Evolutionary conservation across 768 basidiomycete species (phyloP).

Genomic region (Xerocomellus amylosporus): DNA sequence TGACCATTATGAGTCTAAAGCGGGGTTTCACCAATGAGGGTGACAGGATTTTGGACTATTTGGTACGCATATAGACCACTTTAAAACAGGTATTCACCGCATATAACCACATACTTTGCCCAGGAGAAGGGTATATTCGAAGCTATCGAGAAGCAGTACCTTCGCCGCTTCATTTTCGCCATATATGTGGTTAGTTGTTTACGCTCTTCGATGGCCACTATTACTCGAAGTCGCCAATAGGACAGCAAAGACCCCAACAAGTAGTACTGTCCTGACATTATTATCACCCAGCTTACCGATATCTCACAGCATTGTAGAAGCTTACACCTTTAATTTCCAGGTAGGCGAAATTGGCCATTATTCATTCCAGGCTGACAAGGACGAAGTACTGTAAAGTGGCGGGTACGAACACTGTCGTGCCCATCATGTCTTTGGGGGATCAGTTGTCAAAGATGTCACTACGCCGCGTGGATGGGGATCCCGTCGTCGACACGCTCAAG

Average conservation of each 20-base stretch:
- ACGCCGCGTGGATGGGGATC: conserved; percentile 44
- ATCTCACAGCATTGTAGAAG: conserved; percentile 68
- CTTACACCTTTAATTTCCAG: conserved; percentile 85
- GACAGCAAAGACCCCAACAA: conserved; percentile 85
- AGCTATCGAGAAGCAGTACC: conserved; percentile 79
- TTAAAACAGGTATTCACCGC: conserved; percentile 7
- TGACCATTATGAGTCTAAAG: conserved; percentile 71
- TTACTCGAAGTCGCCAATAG: conserved; percentile 37
- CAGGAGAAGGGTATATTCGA: conserved; percentile 88
- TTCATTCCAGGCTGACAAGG: conserved; percentile 3
- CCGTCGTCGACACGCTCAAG: conserved; percentile 55
- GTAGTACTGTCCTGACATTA: conserved; percentile 37
- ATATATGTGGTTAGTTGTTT: conserved; percentile 65
- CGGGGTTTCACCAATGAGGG: conserved; percentile 81
- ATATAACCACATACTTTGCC: conserved; percentile 2
- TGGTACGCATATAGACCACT: conserved; percentile 47
- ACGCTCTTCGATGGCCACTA: neutral
- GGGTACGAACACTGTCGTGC: conserved; percentile 57
- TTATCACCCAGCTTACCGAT: conserved; percentile 11
- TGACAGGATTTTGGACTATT: conserved; percentile 75
- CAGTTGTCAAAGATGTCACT: conserved; percentile 52
- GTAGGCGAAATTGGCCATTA: conserved; percentile 34
- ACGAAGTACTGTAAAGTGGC: conserved; percentile 65
- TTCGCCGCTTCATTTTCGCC: conserved; percentile 82
- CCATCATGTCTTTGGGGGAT: conserved; percentile 72